Percentiles rank a stretch among this genome's conserved stretches.
Conservation (phyloP, 495 filamentous ascomycete species). For the Darksidea phi region DNA sequence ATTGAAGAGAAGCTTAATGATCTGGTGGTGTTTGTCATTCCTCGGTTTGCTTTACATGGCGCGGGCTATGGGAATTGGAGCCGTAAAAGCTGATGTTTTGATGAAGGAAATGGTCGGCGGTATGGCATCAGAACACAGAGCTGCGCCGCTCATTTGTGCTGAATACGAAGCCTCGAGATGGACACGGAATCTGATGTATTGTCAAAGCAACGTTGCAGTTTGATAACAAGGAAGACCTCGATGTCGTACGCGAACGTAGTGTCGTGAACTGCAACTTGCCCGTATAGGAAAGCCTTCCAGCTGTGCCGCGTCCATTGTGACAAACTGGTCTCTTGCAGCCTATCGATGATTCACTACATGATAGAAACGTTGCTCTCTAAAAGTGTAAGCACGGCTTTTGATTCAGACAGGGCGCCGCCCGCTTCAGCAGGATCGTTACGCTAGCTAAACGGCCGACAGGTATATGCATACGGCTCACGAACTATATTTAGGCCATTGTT, state of each 20-base stretch:
- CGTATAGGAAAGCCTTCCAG: neutral
- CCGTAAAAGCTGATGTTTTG: conserved; percentile 38
- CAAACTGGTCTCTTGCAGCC: no score
- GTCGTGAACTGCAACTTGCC: conserved; percentile 43
- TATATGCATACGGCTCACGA: no score
- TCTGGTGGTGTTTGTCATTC: conserved; percentile 64
- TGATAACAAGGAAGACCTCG: conserved; percentile 49
- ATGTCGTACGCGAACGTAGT: conserved; percentile 57
- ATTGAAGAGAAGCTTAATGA: conserved; percentile 49
- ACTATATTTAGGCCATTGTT: no score
- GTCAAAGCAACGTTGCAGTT: conserved; percentile 42
- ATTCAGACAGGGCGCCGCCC: no score
- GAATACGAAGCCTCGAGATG: conserved; percentile 44
- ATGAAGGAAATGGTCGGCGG: conserved; percentile 37
- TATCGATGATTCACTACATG: no score
- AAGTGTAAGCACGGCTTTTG: no score
- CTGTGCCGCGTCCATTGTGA: no score
- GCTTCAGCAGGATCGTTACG: no score
- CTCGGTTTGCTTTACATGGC: conserved; percentile 53
- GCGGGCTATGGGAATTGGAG: conserved; percentile 46
- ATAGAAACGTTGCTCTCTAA: no score
- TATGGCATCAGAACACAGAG: conserved; percentile 46
- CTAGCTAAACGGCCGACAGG: no score
- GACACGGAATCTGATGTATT: conserved; percentile 43
- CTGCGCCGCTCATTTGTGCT: conserved; percentile 37